Percentiles rank a stretch among this genome's conserved stretches.
These are phyloP conservation scores for cucumber (Cucumis sativus) DNA, from an alignment of 306 rosid genomes.

Conservation along the genomic window DNA sequence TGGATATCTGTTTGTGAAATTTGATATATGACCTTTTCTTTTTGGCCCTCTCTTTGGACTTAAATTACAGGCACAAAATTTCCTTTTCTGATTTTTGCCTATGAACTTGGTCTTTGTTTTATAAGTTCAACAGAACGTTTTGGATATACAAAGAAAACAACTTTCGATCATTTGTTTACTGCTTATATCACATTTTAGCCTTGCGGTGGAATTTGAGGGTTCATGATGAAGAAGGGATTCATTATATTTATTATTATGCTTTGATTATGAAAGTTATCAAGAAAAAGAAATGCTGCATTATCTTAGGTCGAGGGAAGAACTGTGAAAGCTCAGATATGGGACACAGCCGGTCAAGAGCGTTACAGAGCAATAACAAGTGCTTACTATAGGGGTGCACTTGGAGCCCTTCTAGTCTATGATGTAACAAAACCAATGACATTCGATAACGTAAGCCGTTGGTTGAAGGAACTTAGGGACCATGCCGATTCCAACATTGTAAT, in stretches of 20 bases:
- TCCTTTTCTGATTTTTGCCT: neutral
- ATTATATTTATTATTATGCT: neutral
- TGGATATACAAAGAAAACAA: neutral
- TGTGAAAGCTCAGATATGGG: slow-evolving; percentile 95
- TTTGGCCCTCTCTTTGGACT: neutral
- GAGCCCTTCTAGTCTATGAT: slow-evolving; percentile 81
- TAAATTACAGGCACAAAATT: neutral
- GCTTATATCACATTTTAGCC: neutral
- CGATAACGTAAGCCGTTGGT: slow-evolving; percentile 82
- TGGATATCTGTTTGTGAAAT: neutral
- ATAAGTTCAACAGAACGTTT: neutral
- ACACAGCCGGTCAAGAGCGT: slow-evolving; percentile 94
- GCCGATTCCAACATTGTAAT: slow-evolving; percentile 84
- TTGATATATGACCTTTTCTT: neutral
- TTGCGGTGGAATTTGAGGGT: neutral
- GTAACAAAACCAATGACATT: slow-evolving; percentile 75
- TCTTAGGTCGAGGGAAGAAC: slow-evolving; percentile 83
- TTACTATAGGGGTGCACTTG: slow-evolving; percentile 89
- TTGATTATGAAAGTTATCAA: neutral
- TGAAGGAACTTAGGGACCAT: slow-evolving; percentile 91
- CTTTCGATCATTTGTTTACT: neutral
- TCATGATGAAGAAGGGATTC: neutral
- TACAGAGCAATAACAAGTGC: slow-evolving; percentile 92
- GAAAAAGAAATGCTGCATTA: neutral
- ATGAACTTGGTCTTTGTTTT: neutral